These are phyloP conservation scores for Ormosia semicastrata DNA, from an alignment of 306 rosid genomes.

Conservation along the genomic window DNA sequence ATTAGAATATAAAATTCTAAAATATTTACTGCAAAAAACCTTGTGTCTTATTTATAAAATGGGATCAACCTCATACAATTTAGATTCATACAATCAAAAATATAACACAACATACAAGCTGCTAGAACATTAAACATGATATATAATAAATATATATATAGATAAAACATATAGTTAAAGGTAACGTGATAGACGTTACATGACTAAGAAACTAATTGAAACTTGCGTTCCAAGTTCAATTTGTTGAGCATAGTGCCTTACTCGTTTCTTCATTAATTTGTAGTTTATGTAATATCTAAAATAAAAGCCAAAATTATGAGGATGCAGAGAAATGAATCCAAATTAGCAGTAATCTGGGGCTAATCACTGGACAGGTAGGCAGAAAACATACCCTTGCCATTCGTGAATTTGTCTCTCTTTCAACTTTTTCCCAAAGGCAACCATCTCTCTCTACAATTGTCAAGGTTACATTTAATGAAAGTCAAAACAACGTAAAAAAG, in stretches of 20 bases:
- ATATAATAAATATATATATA: too few species aligned
- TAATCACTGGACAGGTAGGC: not conserved
- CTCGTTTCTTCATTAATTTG: constrained; percentile 85
- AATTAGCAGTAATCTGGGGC: not conserved
- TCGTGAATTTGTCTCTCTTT: constrained; percentile 77
- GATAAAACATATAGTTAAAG: too few species aligned
- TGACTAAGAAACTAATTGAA: too few species aligned
- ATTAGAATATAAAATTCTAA: too few species aligned
- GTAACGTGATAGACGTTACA: too few species aligned
- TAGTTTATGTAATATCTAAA: constrained; percentile 83
- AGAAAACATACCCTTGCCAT: constrained; percentile 75
- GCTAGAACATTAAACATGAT: too few species aligned
- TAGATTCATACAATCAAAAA: too few species aligned
- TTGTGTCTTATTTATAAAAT: too few species aligned
- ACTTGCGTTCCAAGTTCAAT: constrained; percentile 73
- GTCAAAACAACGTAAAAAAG: not conserved
- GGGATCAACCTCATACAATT: too few species aligned
- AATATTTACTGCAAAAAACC: too few species aligned
- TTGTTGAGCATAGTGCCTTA: constrained; percentile 73
- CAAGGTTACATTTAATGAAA: not conserved
- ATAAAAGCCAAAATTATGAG: constrained; percentile 14
- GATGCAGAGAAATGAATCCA: constrained; percentile 4
- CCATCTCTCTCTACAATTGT: constrained; percentile 62
- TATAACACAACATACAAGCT: too few species aligned
- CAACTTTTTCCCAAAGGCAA: constrained; percentile 87